Evolutionary conservation across 352 stramenopile species (phyloP).

Genomic region (Phytopythium ostracodes): DNA sequence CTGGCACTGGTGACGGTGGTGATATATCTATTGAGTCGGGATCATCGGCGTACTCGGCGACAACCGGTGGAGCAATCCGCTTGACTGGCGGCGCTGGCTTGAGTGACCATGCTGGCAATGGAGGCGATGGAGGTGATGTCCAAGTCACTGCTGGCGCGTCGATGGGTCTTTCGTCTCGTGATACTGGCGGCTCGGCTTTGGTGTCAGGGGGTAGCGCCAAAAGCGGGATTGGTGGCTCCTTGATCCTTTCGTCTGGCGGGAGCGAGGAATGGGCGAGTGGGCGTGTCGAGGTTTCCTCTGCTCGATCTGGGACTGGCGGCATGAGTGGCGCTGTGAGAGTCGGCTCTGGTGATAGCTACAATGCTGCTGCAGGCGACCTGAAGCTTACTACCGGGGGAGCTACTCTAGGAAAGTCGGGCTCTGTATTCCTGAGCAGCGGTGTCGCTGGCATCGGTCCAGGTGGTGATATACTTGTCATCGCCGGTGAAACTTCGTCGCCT

Average conservation of each 20-base stretch:
- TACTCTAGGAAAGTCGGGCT: conserved; percentile 54
- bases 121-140: conserved; percentile 58
- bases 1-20: conserved; percentile 43
- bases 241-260: conserved; percentile 43
- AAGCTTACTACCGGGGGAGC: conserved; percentile 42
- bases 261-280: conserved; percentile 53
- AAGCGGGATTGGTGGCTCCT: conserved; percentile 43
- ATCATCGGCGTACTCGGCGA: conserved; percentile 37
- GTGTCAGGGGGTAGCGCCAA: conserved; percentile 46
- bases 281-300: conserved; percentile 37
- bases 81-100: conserved; percentile 45
- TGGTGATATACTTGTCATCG: conserved; percentile 49
- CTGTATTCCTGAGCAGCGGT: conserved; percentile 53
- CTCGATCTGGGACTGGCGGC: conserved; percentile 41
- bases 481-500: conserved; percentile 54
- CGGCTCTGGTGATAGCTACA: conserved; percentile 32
- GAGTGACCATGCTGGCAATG: conserved; percentile 69
- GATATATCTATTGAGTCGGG: conserved; percentile 46
- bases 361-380: conserved; percentile 34
- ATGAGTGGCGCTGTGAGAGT: conserved; percentile 59
- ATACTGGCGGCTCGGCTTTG: conserved; percentile 44
- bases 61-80: conserved; percentile 43
- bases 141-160: conserved; percentile 47
- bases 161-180: conserved; percentile 43
- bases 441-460: conserved; percentile 51